Conservation (phyloP, 1,139 yeast species). For the Wickerhamiella pararugosa region DNA sequence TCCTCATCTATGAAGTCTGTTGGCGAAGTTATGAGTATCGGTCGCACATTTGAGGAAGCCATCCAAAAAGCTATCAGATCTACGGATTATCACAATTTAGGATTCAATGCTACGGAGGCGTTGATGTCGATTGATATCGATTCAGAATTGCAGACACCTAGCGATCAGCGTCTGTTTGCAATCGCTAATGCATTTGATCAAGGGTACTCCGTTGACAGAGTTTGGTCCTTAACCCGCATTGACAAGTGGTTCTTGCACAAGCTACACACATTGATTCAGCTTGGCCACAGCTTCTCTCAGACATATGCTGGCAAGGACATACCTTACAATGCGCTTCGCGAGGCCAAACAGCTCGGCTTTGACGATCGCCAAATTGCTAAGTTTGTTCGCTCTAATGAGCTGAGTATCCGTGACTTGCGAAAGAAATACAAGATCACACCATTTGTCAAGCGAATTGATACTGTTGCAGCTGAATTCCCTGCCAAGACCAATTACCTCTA, state of each 20-base stretch:
- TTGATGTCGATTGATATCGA: conserved; percentile 84
- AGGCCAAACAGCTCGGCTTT: conserved; percentile 94
- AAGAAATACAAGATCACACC: conserved; percentile 81
- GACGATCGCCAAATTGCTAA: conserved; percentile 95
- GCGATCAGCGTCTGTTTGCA: conserved; percentile 93
- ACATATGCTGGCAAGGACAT: conserved; percentile 6
- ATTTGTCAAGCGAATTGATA: conserved; percentile 92
- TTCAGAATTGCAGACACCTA: conserved; percentile 81
- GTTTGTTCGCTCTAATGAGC: conserved; percentile 79
- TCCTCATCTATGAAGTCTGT: conserved; percentile 97
- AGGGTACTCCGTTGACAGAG: conserved; percentile 83
- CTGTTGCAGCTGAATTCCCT: conserved; percentile 99
- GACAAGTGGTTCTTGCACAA: conserved; percentile 96
- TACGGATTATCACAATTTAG: conserved; percentile 86
- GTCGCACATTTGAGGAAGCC: conserved; percentile 96
- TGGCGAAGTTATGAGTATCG: conserved; percentile 98
- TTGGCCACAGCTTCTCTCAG: conserved; percentile 8
- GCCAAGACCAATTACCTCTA: conserved; percentile 91
- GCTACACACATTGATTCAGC: conserved; percentile 28
- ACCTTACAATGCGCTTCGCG: conserved; percentile 36
- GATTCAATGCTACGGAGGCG: conserved; percentile 80
- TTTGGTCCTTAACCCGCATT: conserved; percentile 82
- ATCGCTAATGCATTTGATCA: conserved; percentile 81
- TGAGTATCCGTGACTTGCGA: conserved; percentile 82
- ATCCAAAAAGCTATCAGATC: conserved; percentile 96